phyloP scores from a whole-genome alignment of 169 alveolate species.

The Miamiensis avidus region DNA sequence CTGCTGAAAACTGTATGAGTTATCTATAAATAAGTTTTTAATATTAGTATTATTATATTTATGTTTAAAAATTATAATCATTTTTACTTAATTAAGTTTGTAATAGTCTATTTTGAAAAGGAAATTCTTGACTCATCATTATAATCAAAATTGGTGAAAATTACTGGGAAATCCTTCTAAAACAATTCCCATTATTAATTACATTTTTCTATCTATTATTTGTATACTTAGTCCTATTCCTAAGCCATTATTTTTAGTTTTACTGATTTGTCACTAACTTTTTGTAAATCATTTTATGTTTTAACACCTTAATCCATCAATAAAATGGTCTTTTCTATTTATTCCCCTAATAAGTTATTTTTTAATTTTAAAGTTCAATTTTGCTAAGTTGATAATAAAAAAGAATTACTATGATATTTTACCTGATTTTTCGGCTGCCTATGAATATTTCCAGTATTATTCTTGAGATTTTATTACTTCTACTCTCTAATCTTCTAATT shows the following conservation, averaged over 20 bases:
- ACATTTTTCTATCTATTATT: neutral
- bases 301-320: conserved; percentile 9
- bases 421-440: neutral
- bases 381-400: too few relatives aligned
- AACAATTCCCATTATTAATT: neutral
- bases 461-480: neutral
- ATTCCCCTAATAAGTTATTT: conserved; percentile 11
- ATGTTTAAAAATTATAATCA: too few relatives aligned
- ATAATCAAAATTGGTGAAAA: neutral
- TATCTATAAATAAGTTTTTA: too few relatives aligned
- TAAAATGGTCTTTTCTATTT: conserved; percentile 6
- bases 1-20: neutral
- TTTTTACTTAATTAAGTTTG: neutral
- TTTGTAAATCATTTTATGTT: conserved; percentile 3
- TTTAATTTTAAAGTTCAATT: too few relatives aligned
- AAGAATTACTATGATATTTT: too few relatives aligned
- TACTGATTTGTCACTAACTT: conserved; percentile 23
- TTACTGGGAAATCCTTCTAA: neutral
- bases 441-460: neutral
- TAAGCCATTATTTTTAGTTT: neutral
- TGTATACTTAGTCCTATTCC: neutral
- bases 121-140: neutral
- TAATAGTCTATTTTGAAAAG: neutral
- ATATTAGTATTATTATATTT: too few relatives aligned
- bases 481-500: neutral